Evolutionary conservation across 352 stramenopile species (phyloP).

Genomic region (Globisporangium canariense): DNA sequence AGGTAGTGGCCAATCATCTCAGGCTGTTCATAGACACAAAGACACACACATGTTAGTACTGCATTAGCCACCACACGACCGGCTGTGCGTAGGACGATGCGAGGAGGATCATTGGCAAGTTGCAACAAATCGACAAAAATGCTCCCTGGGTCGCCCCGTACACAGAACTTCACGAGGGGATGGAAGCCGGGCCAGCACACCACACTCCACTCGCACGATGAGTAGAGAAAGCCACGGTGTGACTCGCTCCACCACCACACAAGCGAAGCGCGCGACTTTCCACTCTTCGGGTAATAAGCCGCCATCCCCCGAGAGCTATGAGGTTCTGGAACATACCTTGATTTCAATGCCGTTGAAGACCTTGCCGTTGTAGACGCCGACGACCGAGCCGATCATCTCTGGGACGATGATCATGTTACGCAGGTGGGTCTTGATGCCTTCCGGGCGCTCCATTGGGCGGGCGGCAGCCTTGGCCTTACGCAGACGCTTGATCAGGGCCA

Average conservation of each 20-base stretch:
- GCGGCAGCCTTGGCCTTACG: conserved; percentile 99
- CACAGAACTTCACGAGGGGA: conserved; percentile 86
- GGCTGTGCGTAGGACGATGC: background rate
- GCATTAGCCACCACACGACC: conserved; percentile 5
- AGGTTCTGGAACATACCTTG: conserved; percentile 93
- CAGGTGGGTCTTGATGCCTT: conserved; percentile 99
- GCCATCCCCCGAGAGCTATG: conserved; percentile 77
- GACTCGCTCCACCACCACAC: background rate
- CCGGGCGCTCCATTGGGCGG: conserved; percentile 95
- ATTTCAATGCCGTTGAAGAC: conserved; percentile 99
- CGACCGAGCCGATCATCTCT: conserved; percentile 99
- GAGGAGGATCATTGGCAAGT: conserved; percentile 11
- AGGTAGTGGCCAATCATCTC: conserved; percentile 99
- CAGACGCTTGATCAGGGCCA: conserved; percentile 99
- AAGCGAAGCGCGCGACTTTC: conserved; percentile 7
- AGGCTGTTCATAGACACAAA: conserved; percentile 43
- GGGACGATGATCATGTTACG: conserved; percentile 99
- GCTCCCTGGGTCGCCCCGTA: conserved; percentile 87
- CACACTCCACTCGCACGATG: background rate
- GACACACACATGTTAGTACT: conserved; percentile 22
- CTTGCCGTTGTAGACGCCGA: conserved; percentile 99
- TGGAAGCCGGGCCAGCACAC: conserved; percentile 41
- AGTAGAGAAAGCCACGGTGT: background rate
- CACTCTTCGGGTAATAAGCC: conserved; percentile 79
- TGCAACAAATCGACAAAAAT: conserved; percentile 20